phyloP scores from a whole-genome alignment of 202 grass and related monocot genomes.

The Bolboschoenoplectus hybrid region DNA sequence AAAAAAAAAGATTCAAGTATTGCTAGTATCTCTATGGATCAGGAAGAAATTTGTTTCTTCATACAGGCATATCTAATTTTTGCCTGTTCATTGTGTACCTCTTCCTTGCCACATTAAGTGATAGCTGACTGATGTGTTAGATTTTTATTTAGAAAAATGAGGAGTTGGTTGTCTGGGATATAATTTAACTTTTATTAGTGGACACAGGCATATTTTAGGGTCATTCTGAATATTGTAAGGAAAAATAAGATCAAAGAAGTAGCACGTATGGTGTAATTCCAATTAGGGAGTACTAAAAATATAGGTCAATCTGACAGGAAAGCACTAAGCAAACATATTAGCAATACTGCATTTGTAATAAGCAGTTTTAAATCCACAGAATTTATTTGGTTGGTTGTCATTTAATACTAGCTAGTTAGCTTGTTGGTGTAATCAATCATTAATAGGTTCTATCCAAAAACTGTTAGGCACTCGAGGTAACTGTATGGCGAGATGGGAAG shows the following conservation, averaged over 20 bases:
- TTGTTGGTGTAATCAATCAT: constrained; percentile 16
- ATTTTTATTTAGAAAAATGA: constrained; percentile 26
- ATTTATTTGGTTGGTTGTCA: not conserved
- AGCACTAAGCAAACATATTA: not conserved
- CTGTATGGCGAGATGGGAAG: constrained; percentile 84
- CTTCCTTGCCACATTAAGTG: not conserved
- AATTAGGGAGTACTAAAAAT: constrained; percentile 12
- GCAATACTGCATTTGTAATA: not conserved
- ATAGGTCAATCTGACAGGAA: not conserved
- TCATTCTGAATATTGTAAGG: constrained; percentile 9
- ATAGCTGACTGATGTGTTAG: constrained; percentile 3
- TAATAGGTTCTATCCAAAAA: constrained; percentile 21
- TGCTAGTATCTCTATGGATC: not conserved
- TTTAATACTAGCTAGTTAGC: constrained; percentile 14
- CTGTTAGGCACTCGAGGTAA: constrained; percentile 73
- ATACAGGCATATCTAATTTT: constrained; percentile 4
- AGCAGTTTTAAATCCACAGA: not conserved
- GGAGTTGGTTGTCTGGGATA: not conserved
- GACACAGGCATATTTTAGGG: not conserved
- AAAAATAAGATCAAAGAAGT: not conserved
- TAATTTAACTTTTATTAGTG: not conserved
- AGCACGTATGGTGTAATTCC: not conserved
- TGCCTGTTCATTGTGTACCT: not conserved
- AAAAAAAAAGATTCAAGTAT: not conserved
- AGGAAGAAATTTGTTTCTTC: not conserved